Conservation (phyloP, 345 rosid genomes). For the Syzygium grande region DNA sequence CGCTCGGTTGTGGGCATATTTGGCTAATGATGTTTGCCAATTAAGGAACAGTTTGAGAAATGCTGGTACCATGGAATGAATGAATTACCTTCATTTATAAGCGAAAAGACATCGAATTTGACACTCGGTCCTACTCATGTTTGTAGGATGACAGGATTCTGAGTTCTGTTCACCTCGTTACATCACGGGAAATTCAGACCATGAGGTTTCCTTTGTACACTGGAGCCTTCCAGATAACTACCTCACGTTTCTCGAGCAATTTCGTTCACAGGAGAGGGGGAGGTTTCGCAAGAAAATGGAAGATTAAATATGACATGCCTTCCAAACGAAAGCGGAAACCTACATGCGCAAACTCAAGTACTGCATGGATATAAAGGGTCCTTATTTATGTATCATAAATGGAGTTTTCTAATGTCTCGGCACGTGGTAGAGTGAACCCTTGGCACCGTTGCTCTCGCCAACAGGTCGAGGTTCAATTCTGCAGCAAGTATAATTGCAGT, state of each 20-base stretch:
- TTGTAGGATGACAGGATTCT: background rate
- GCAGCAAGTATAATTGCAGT: background rate
- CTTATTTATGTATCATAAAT: background rate
- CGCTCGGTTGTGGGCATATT: background rate
- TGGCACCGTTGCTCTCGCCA: background rate
- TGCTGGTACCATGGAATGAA: background rate
- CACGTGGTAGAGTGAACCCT: background rate
- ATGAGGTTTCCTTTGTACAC: background rate
- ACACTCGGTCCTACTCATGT: background rate
- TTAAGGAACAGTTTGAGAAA: background rate
- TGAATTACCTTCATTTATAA: background rate
- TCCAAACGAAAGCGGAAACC: background rate
- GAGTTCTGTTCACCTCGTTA: background rate
- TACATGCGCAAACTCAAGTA: background rate
- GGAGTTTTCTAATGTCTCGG: background rate
- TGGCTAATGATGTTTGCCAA: background rate
- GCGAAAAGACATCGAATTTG: background rate
- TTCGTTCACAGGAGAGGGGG: background rate
- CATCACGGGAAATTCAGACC: background rate
- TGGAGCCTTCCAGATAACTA: background rate
- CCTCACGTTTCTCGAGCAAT: background rate
- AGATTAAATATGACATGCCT: background rate
- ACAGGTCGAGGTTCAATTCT: background rate
- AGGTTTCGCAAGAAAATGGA: background rate
- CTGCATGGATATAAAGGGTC: background rate